Evolutionary conservation across 2,329 filamentous ascomycete genomes (phyloP).

Genomic region (Stachybotrys echinatus): DNA sequence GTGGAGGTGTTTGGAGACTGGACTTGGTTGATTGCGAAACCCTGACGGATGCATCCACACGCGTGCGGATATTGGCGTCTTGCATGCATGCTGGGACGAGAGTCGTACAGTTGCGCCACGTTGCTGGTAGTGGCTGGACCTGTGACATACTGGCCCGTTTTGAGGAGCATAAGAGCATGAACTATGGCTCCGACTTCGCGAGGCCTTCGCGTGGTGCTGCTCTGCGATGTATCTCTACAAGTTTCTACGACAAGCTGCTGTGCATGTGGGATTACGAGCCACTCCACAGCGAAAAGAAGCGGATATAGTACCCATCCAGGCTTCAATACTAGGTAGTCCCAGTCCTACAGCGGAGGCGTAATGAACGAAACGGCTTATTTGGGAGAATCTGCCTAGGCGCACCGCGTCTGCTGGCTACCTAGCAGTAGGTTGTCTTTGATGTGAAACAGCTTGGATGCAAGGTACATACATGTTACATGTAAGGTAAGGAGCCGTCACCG

Average conservation of each 20-base stretch:
- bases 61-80: slow-evolving; percentile 63
- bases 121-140: slow-evolving; percentile 40
- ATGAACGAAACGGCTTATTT: too few species aligned
- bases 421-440: too few species aligned
- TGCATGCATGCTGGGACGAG: slow-evolving; percentile 89
- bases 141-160: slow-evolving; percentile 67
- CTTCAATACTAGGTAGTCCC: too few species aligned
- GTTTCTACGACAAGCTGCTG: slow-evolving; percentile 69
- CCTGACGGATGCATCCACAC: slow-evolving; percentile 18
- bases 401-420: too few species aligned
- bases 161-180: slow-evolving; percentile 89
- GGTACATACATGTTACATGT: too few species aligned
- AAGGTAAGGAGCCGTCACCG: too few species aligned
- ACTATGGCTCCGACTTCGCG: slow-evolving; percentile 77
- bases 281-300: background rate
- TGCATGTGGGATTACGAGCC: slow-evolving; percentile 55
- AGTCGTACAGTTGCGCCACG: slow-evolving; percentile 46
- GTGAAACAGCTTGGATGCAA: too few species aligned
- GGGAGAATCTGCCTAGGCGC: too few species aligned
- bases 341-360: too few species aligned
- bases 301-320: too few species aligned
- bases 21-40: slow-evolving; percentile 46
- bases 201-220: slow-evolving; percentile 23
- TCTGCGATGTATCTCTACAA: slow-evolving; percentile 59
- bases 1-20: slow-evolving; percentile 82